Evolutionary conservation across 2,329 filamentous ascomycete genomes (phyloP), one percentile per base, ranked within the genome.

Genomic region (Huntiella abstrusa): DNA sequence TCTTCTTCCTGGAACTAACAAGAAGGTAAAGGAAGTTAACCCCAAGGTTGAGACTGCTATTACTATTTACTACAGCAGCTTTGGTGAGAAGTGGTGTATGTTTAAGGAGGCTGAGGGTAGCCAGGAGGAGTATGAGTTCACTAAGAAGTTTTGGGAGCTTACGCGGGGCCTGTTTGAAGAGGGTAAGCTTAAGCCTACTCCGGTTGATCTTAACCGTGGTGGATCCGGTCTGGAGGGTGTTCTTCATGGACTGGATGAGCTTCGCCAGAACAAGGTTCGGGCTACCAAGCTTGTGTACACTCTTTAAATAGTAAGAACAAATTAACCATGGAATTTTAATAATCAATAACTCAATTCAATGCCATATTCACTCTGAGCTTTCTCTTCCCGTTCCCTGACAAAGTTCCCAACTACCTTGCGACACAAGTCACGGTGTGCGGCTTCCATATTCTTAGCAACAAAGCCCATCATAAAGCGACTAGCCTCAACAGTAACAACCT

Each of bases 281-380:
- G 65, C 59, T 5, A 57, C 59, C 15, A 69, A 68, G 57, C 54
- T 69, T 43, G 66, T 69, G 1, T 67, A 65, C 51, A 64, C 60
- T 44, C 19, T 64, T 50, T 47, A 40, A 46, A 5, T 2, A 22
- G 8, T 33, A 39, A 13, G 8, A n/a, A 19, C 40, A n/a, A 28
- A 7, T 5, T 2, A 28, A 28, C 22, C 4, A 3, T 7, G 7
- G 22, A 28, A 28, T 28, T 28, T 28, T 6, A 28, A 28, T 28
- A 28, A 28, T 28, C 22, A 28, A 28, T 28, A 28, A 28, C 22
- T 7, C 7, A 28, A 28, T 28, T 28, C 22, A 28, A 17, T 15
- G 6, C 37, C 15, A 16, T 41, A 10, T 17, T 15, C 22, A 28
- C 22, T 28, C 22, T 28, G 22, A 28, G n/a, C 11, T 41, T 41